Percentiles rank a stretch among this genome's conserved stretches.
These are phyloP conservation scores for Kazachstania viticola DNA, from an alignment of 805 yeast species.

Conservation along the genomic window DNA sequence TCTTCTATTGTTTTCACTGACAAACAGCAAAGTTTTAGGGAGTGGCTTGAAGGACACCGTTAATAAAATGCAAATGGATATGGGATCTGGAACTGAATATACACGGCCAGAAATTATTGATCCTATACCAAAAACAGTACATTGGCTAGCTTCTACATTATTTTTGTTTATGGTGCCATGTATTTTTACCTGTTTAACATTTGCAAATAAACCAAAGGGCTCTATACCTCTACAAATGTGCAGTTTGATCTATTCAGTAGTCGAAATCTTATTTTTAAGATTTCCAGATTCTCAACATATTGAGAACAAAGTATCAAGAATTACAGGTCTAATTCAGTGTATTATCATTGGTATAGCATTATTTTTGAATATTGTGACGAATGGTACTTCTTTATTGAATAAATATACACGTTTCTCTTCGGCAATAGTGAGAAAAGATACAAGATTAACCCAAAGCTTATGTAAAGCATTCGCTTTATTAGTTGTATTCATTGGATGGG, in stretches of 20 bases:
- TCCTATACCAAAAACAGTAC: conserved; percentile 46
- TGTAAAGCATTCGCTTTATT: conserved; percentile 39
- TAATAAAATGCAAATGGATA: too few species aligned
- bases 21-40: too few species aligned
- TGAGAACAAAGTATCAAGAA: conserved; percentile 57
- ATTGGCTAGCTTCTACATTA: conserved; percentile 46
- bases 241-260: conserved; percentile 37
- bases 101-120: conserved; percentile 31
- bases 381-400: too few species aligned
- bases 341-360: conserved; percentile 34
- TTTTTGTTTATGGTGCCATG: conserved; percentile 46
- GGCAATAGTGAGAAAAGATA: too few species aligned
- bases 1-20: too few species aligned
- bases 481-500: conserved; percentile 55
- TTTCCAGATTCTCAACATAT: conserved; percentile 57
- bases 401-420: too few species aligned
- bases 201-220: conserved; percentile 39
- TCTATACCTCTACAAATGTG: conserved; percentile 37
- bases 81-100: too few species aligned
- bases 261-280: conserved; percentile 46
- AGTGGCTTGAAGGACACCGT: too few species aligned
- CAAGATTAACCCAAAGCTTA: too few species aligned
- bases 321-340: conserved; percentile 51
- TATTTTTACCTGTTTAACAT: conserved; percentile 39
- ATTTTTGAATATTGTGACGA: conserved; percentile 30